phyloP scores from a whole-genome alignment of 2,329 filamentous ascomycete species.

The Epichloe elymi region DNA sequence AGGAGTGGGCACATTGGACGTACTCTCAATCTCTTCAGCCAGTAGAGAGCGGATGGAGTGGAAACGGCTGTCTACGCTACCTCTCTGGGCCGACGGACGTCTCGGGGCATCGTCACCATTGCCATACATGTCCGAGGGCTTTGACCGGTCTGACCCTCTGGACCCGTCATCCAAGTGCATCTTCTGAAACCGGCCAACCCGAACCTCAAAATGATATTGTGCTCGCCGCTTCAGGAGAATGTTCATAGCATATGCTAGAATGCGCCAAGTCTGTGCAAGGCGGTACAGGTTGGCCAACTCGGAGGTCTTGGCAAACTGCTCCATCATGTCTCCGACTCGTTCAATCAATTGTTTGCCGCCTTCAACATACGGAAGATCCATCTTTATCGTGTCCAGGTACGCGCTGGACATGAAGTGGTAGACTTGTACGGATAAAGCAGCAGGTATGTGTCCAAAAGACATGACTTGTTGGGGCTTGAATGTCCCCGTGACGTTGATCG shows the following conservation, averaged over 20 bases:
- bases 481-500: constrained; percentile 41
- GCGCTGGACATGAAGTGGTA: constrained; percentile 43
- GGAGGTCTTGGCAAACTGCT: constrained; percentile 44
- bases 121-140: constrained; percentile 14
- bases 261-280: constrained; percentile 51
- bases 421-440: constrained; percentile 33
- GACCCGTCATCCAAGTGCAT: constrained; percentile 15
- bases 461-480: constrained; percentile 50
- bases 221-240: constrained; percentile 41
- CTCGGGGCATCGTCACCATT: constrained; percentile 27
- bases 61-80: constrained; percentile 19
- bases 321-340: constrained; percentile 37
- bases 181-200: constrained; percentile 28
- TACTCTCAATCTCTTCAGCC: constrained; percentile 45
- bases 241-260: constrained; percentile 42
- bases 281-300: constrained; percentile 44
- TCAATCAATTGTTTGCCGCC: constrained; percentile 27
- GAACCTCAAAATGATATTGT: constrained; percentile 41
- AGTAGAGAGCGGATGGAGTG: constrained; percentile 31
- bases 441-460: constrained; percentile 45
- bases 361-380: constrained; percentile 30
- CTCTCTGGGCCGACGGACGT: constrained; percentile 15
- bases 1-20: constrained; percentile 49
- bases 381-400: constrained; percentile 42
- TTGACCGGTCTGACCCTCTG: constrained; percentile 15